phyloP scores from a whole-genome alignment of 2,329 filamentous ascomycete species.

The Lasiodiplodia gonubiensis region DNA sequence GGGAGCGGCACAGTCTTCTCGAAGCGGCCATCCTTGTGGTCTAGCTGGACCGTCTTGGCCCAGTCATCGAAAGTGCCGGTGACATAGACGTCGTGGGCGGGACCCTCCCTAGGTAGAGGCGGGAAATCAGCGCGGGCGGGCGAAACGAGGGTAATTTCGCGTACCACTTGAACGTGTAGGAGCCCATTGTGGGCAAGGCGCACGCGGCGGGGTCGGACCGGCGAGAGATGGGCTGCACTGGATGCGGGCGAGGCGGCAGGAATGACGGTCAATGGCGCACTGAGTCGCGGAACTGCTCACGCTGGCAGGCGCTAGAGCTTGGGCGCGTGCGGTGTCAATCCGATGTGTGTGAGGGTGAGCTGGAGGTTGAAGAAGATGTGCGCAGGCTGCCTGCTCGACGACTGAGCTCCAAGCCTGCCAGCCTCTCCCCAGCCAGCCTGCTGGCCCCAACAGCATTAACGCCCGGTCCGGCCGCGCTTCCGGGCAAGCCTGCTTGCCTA shows the following conservation, averaged over 20 bases:
- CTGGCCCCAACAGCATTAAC: constrained; percentile 9
- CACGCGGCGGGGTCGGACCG: constrained; percentile 6
- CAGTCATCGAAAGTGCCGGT: constrained; percentile 96
- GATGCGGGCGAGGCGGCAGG: constrained; percentile 12
- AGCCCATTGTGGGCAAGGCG: constrained; percentile 60
- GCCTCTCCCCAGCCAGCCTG: constrained; percentile 23
- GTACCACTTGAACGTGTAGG: constrained; percentile 74
- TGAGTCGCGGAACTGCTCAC: constrained; percentile 7
- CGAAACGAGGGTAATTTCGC: constrained; percentile 40
- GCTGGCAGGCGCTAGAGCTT: constrained; percentile 14
- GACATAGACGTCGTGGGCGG: constrained; percentile 86
- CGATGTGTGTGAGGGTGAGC: neutral
- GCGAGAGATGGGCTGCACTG: constrained; percentile 16
- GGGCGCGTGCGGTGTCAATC: constrained; percentile 23
- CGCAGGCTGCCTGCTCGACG: constrained; percentile 6
- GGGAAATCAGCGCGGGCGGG: constrained; percentile 6
- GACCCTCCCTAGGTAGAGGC: constrained; percentile 69
- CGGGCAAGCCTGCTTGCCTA: constrained; percentile 8
- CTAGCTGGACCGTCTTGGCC: constrained; percentile 83
- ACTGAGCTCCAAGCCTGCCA: constrained; percentile 3
- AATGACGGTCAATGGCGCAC: constrained; percentile 22
- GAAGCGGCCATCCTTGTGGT: constrained; percentile 73
- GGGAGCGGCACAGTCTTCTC: constrained; percentile 80
- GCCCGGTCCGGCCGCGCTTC: neutral
- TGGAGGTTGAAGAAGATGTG: neutral